Base-by-base conservation (phyloP, 1,139 yeast genomes). In the Lizanozyma gosingica region DNA sequence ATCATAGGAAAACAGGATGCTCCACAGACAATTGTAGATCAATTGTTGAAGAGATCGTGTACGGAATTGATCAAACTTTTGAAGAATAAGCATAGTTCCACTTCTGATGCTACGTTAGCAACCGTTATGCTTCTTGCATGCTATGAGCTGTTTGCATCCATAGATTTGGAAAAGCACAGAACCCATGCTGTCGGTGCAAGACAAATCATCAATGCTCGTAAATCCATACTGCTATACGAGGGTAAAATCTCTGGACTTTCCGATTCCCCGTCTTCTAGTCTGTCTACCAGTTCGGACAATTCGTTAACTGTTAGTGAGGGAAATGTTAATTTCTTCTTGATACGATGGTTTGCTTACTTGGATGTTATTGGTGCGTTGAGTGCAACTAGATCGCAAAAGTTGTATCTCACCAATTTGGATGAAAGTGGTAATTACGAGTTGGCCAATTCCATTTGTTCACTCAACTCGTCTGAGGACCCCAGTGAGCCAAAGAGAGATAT, bases 291-390 rank as follows among this genome's bases (percentile, higher is more conserved):
- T 9, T 18, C 33, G 11, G 29, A 22, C 11, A 6, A 22, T 6
- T 6, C 29, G 11, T 22, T 22, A 6, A 22, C 29, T 22, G 29
- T 22, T 22, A 22, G 29, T 22, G 29, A 22, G 29, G 29, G 29
- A 11, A 22, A 22, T 11, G 29, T 22, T 6, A 22, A 22, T 1
- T 80, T 69, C 47, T 83, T 84, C 51, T 60, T 84, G 41, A 67
- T 78, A 53, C 61, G 92, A 42, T 80, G 90, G 83, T 80, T 79
- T 52, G 83, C 81, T 0, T 84, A 81, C 49, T 65, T 81, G 37
- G 90, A 83, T 50, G 77, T 81, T 1, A 70, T 83, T 34, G 86
- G 88, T 0, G 73, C 81, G 1, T 59, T 83, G 18, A 63, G 72
- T 1, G 59, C 72, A 9, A 62, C 74, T 6, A 54, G 54, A 33